Evolutionary conservation across 306 rosid genomes (phyloP).

Genomic region (Biancaea sappan): DNA sequence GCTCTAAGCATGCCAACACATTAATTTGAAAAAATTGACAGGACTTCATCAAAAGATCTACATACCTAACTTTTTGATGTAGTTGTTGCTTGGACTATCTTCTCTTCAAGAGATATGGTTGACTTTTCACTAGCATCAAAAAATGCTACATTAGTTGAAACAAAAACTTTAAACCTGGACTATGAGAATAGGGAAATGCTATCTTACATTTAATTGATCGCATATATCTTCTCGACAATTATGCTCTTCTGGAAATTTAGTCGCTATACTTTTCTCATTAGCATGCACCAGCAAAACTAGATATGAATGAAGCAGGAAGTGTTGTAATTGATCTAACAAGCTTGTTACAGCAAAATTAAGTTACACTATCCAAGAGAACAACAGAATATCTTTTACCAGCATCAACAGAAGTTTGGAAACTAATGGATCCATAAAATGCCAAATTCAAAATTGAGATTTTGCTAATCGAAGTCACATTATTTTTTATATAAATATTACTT

Average conservation of each 20-base stretch:
- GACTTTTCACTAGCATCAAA: slow-evolving; percentile 39
- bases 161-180: slow-evolving; percentile 33
- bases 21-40: no score
- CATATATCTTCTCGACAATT: slow-evolving; percentile 40
- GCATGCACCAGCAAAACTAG: slow-evolving; percentile 41
- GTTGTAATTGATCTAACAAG: no score
- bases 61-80: slow-evolving; percentile 59
- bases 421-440: not conserved
- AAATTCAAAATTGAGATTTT: slow-evolving; percentile 17
- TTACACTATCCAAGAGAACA: slow-evolving; percentile 9
- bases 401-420: slow-evolving; percentile 10
- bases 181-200: slow-evolving; percentile 23
- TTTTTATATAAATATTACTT: not conserved
- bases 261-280: slow-evolving; percentile 21
- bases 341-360: slow-evolving; percentile 30
- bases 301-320: no score
- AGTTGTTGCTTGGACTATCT: slow-evolving; percentile 46
- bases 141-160: slow-evolving; percentile 29
- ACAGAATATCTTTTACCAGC: not conserved
- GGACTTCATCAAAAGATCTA: slow-evolving; percentile 17
- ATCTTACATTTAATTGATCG: slow-evolving; percentile 61
- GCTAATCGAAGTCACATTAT: slow-evolving; percentile 15
- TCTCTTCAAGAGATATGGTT: slow-evolving; percentile 43
- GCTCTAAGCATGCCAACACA: not conserved
- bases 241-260: slow-evolving; percentile 25